Conservation (phyloP, 2,329 filamentous ascomycete species). For the Cladophialophora chaetospira region DNA sequence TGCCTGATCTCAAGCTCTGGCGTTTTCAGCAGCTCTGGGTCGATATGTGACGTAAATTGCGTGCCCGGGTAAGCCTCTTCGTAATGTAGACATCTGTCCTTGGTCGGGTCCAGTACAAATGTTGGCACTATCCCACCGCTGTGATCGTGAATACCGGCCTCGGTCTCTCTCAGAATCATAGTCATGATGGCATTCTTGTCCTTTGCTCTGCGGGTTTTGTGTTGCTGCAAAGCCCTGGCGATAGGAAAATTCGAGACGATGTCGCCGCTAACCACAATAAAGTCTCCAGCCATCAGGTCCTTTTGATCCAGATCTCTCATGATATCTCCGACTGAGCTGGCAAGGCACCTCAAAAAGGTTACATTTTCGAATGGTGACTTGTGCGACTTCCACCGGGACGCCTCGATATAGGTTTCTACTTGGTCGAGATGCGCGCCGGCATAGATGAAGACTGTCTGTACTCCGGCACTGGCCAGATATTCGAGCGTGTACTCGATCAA, state of each 20-base stretch:
- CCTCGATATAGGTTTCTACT: slow-evolving; percentile 81
- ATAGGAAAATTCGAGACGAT: slow-evolving; percentile 86
- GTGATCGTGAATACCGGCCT: slow-evolving; percentile 74
- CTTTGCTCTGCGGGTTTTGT: slow-evolving; percentile 75
- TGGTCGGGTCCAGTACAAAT: slow-evolving; percentile 81
- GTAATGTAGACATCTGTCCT: slow-evolving; percentile 85
- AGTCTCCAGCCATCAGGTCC: slow-evolving; percentile 83
- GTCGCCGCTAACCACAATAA: slow-evolving; percentile 89
- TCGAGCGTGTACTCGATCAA: slow-evolving; percentile 97
- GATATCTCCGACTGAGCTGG: slow-evolving; percentile 86
- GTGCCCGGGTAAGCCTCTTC: slow-evolving; percentile 68
- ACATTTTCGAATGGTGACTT: slow-evolving; percentile 80
- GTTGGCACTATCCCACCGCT: slow-evolving; percentile 73
- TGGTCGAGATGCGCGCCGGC: slow-evolving; percentile 83
- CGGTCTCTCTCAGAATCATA: slow-evolving; percentile 80
- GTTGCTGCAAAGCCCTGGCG: slow-evolving; percentile 74
- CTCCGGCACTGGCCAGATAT: slow-evolving; percentile 90
- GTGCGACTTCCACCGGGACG: slow-evolving; percentile 71
- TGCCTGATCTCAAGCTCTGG: slow-evolving; percentile 79
- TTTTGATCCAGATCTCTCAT: slow-evolving; percentile 91
- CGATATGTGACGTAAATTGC: slow-evolving; percentile 60
- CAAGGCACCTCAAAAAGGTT: slow-evolving; percentile 83
- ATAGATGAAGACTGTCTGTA: slow-evolving; percentile 93
- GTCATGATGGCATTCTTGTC: slow-evolving; percentile 99
- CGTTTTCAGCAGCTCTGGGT: slow-evolving; percentile 75